These are phyloP conservation scores for Davidsoniella australis DNA, from an alignment of 2,329 filamentous ascomycete species.

Conservation along the genomic window DNA sequence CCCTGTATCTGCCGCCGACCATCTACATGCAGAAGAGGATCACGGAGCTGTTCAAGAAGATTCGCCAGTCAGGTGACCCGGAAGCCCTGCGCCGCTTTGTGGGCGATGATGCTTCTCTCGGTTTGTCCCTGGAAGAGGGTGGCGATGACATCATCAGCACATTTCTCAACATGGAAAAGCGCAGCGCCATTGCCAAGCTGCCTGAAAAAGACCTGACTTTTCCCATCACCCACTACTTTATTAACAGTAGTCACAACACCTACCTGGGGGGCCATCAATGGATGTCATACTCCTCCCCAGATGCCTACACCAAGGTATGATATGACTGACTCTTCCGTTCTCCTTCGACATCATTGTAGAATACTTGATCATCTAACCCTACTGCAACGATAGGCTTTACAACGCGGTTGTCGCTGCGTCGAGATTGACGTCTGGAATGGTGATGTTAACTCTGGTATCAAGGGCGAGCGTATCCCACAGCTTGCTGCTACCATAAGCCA, in stretches of 20 bases:
- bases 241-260: conserved; percentile 89
- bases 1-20: conserved; percentile 5
- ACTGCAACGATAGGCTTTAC: conserved; percentile 38
- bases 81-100: conserved; percentile 1
- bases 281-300: conserved; percentile 56
- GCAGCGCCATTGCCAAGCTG: conserved; percentile 24
- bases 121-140: neutral
- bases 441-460: conserved; percentile 29
- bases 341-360: neutral
- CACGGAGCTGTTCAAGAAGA: conserved; percentile 3
- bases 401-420: conserved; percentile 69
- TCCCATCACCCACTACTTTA: conserved; percentile 78
- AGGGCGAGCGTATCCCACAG: conserved; percentile 29
- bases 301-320: conserved; percentile 60
- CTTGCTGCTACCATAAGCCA: conserved; percentile 24
- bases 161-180: conserved; percentile 8
- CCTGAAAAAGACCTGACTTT: conserved; percentile 40
- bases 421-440: conserved; percentile 95
- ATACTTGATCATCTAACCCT: neutral
- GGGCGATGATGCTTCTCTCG: neutral
- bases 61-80: neutral
- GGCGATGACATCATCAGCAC: conserved; percentile 3
- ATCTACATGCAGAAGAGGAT: conserved; percentile 8
- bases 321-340: conserved; percentile 23
- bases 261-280: conserved; percentile 80